Evolutionary conservation across 352 stramenopile species (phyloP), one percentile per base, ranked within the genome.

Genomic region (Pythium scleroteichum): DNA sequence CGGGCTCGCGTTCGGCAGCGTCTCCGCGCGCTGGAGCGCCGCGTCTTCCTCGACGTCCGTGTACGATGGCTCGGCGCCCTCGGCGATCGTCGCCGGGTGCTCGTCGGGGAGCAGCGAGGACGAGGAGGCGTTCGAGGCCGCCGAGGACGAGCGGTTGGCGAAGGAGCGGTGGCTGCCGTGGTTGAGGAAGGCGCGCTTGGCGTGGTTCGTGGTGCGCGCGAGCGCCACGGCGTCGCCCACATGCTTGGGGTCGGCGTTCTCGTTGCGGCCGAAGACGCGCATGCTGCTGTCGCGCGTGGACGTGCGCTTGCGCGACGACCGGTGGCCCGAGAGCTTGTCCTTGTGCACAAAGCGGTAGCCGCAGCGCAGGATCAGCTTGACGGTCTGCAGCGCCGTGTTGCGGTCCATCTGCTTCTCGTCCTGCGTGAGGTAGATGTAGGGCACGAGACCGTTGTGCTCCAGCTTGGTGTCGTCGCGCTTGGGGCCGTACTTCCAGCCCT

Each of bases 351-450:
- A 88, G 20, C 57, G 65, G 53, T 88, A 92, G 7, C 82, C 82
- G 51, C 81, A 89, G 53, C 79, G 77, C 53, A 90, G 50, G 32
- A 92, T 92, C 35, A 88, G 47, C 62, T 92, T 92, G 13, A 90
- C 77, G 6, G 82, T 90, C 62, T 92, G 80, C 75, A 92, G 79
- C 23, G 81, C 81, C n/a, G 81, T 93, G 57, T 93, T 91, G 46
- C 83, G 77, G 51, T 93, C 82, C 83, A 93, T 93, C 42, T 90
- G 76, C 70, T 91, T 90, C 54, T 93, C 81, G 0, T 89, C 78
- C 41, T 87, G 78, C 0, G 80, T 89, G 20, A 92, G 54, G 59
- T 88, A 90, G 61, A 90, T 85, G 55, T 92, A 92, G 45, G 80
- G 83, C 23, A 92, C 83, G 5, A 92, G 64, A 17, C 79, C 79